Base-by-base conservation (phyloP, 2,329 filamentous ascomycete species). In the Beauveria brongniartii region DNA sequence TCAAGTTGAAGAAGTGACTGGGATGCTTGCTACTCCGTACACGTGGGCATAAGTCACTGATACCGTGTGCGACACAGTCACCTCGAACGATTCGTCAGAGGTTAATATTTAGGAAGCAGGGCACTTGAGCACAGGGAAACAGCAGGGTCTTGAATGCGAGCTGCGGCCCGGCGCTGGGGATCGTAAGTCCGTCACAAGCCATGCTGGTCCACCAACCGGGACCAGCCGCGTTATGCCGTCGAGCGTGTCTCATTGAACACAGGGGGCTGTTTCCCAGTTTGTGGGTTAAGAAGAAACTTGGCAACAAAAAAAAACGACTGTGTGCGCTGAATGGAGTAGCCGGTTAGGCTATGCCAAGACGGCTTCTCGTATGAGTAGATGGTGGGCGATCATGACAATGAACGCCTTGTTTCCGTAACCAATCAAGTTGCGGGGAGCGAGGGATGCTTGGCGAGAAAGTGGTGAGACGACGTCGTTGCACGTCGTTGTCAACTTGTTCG, bases 11-110 rank as follows among this genome's bases (percentile, higher is more conserved):
- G n/a, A 34, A 34, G 10, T 12, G 41, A 47, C 54, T 28, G 18
- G 54, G 54, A 47, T 56, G 54, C 28, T 18, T 37, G 34, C 34
- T 37, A 14, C 30, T 34, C 30, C 30, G 30, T 34, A 37, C 54
- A 56, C 54, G 54, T 56, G 54, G 54, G 7, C 54, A 41, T 22
- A 46, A 26, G 54, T 56, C 54, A 26, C 28, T 43, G 41, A 20
- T 14, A 47, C 41, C 28, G 12, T 37, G 9, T 37, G 34, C 34
- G 34, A 52, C 18, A 52, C 48, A 55, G n/a, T 55, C 26, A 37
- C 41, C 51, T 37, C 41, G 14, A 43, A 56, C 43, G 41, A 56
- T 56, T 56, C 54, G 26, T 47, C 43, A 56, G 54, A 43, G 54
- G 20, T 41, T 9, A 14, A 20, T 30, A n/a, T n/a, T n/a, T n/a